Evolutionary conservation across 768 basidiomycete species (phyloP).

Genomic region (Mycena rebaudengoi): DNA sequence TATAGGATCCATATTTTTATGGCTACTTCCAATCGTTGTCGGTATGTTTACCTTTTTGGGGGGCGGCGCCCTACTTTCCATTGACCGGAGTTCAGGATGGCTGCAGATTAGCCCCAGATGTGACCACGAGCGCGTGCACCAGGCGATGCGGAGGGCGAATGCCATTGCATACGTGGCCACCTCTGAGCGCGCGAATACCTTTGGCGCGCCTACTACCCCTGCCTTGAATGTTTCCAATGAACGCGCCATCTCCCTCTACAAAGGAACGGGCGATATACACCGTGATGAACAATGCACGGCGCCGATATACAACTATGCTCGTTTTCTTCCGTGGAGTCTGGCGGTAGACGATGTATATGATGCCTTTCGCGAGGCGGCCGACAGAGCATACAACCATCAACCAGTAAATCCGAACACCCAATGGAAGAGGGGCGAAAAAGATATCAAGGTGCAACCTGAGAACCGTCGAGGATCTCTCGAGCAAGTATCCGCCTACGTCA

Average conservation of each 20-base stretch:
- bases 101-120: slow-evolving; percentile 52
- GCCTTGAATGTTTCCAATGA: slow-evolving; percentile 19
- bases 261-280: slow-evolving; percentile 21
- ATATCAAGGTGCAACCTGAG: slow-evolving; percentile 8
- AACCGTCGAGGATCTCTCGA: slow-evolving; percentile 16
- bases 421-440: slow-evolving; percentile 26
- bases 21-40: slow-evolving; percentile 15
- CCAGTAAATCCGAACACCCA: slow-evolving; percentile 24
- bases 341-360: slow-evolving; percentile 32
- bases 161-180: slow-evolving; percentile 36
- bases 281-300: slow-evolving; percentile 33
- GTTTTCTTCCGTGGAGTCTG: slow-evolving; percentile 38
- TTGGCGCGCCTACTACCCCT: slow-evolving; percentile 5
- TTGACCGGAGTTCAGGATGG: slow-evolving; percentile 55
- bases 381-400: slow-evolving; percentile 23
- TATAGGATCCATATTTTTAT: slow-evolving; percentile 39
- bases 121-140: slow-evolving; percentile 39
- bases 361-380: slow-evolving; percentile 33
- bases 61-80: too few relatives aligned
- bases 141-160: slow-evolving; percentile 41
- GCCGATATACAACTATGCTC: slow-evolving; percentile 42
- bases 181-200: too few relatives aligned
- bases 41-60: slow-evolving; percentile 30
- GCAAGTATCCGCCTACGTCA: slow-evolving; percentile 15
- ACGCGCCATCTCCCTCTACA: slow-evolving; percentile 29